phyloP scores from a whole-genome alignment of 495 filamentous ascomycete genomes.

The Penicillium verhagenii region DNA sequence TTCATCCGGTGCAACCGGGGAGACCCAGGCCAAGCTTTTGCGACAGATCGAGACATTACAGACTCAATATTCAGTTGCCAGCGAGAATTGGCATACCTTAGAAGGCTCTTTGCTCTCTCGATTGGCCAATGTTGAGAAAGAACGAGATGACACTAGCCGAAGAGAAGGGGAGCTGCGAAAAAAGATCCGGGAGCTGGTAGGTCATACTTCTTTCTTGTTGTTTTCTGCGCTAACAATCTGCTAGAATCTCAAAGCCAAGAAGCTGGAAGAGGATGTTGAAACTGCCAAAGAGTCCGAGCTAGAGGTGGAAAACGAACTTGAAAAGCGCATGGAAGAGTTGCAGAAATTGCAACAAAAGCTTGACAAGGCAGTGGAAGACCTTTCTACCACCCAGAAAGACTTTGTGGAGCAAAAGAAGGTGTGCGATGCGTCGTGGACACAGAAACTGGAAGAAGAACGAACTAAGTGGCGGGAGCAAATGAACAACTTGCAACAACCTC shows the following conservation, averaged over 20 bases:
- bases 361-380: constrained; percentile 61
- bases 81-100: constrained; percentile 96
- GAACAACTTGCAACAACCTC: constrained; percentile 43
- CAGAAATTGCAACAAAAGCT: constrained; percentile 62
- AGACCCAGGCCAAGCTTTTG: constrained; percentile 85
- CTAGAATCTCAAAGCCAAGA: constrained; percentile 72
- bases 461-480: constrained; percentile 68
- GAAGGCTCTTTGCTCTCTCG: constrained; percentile 78
- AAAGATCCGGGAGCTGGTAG: constrained; percentile 82
- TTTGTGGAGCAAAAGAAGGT: constrained; percentile 69
- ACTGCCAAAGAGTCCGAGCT: constrained; percentile 61
- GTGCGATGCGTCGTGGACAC: constrained; percentile 59
- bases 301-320: constrained; percentile 55
- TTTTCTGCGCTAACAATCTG: constrained; percentile 11
- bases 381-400: constrained; percentile 58
- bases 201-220: constrained; percentile 14
- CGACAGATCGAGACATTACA: constrained; percentile 95
- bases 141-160: constrained; percentile 80
- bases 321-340: constrained; percentile 62
- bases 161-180: constrained; percentile 81
- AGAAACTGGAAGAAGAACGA: constrained; percentile 70
- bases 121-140: constrained; percentile 75
- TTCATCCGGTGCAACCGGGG: constrained; percentile 74
- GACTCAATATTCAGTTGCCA: constrained; percentile 90
- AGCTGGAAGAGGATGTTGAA: constrained; percentile 81